A percentile compares a stretch with the other conserved stretches of the same genome.
Conservation (phyloP, 805 yeast genomes). For the Sugiyamaella mastotermitis region DNA sequence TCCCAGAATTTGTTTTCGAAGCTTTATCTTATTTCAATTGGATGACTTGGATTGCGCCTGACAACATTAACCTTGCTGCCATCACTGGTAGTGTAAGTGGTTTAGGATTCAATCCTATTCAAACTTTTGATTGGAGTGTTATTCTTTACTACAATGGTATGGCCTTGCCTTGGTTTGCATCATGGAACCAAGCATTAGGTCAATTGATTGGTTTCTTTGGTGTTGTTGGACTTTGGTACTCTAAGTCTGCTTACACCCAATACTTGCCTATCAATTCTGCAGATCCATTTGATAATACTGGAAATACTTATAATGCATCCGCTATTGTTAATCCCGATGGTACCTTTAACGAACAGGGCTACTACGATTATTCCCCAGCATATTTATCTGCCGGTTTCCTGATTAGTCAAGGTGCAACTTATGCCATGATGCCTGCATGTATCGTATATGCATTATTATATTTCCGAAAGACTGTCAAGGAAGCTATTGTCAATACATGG, state of each 20-base stretch:
- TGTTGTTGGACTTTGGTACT: slow-evolving; percentile 45
- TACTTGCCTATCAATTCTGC: slow-evolving; percentile 58
- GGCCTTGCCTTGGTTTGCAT: slow-evolving; percentile 40
- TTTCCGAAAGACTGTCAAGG: slow-evolving; percentile 18
- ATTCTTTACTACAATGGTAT: slow-evolving; percentile 28
- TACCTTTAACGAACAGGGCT: slow-evolving; percentile 39
- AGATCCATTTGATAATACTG: slow-evolving; percentile 47
- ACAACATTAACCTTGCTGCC: slow-evolving; percentile 42
- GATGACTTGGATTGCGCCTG: slow-evolving; percentile 54
- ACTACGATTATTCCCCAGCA: slow-evolving; percentile 60
- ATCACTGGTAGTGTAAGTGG: slow-evolving; percentile 44
- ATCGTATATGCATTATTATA: slow-evolving; percentile 34
- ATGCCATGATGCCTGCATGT: slow-evolving; percentile 51
- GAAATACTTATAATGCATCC: slow-evolving; percentile 42
- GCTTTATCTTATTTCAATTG: slow-evolving; percentile 59
- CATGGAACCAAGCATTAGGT: slow-evolving; percentile 32
- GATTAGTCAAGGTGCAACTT: slow-evolving; percentile 47
- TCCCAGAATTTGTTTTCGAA: slow-evolving; percentile 58
- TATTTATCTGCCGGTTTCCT: slow-evolving; percentile 48
- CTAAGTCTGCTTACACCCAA: slow-evolving; percentile 52
- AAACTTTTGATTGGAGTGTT: slow-evolving; percentile 50
- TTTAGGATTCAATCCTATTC: slow-evolving; percentile 47
- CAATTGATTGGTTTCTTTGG: slow-evolving; percentile 37
- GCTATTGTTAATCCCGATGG: slow-evolving; percentile 34
- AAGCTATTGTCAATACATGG: slow-evolving; percentile 14